A percentile compares a stretch with the other conserved stretches of the same genome.
These are phyloP conservation scores for Penicillium sp. DNA, from an alignment of 2,329 filamentous ascomycete species.

Conservation along the genomic window DNA sequence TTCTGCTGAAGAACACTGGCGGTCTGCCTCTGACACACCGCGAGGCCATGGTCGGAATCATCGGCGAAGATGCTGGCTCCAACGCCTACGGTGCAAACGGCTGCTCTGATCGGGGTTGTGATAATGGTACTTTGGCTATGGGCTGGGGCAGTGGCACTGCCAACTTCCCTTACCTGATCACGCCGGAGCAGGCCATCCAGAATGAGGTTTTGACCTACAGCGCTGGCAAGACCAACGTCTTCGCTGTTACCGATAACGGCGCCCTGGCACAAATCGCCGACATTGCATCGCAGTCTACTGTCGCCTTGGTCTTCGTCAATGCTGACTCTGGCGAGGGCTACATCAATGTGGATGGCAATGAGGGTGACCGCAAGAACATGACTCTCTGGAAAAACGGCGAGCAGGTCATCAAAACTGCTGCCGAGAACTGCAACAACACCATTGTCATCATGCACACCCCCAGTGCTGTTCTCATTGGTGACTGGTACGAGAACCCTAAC, in stretches of 20 bases:
- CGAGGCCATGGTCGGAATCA: constrained; percentile 71
- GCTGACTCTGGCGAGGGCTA: constrained; percentile 83
- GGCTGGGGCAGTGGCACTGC: constrained; percentile 61
- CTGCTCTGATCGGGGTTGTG: constrained; percentile 66
- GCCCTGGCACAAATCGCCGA: constrained; percentile 51
- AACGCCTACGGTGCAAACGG: constrained; percentile 75
- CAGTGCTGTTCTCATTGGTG: constrained; percentile 72
- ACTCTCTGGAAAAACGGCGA: constrained; percentile 86
- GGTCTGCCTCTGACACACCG: constrained; percentile 70
- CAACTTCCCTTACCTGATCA: constrained; percentile 63
- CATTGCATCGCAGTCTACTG: constrained; percentile 51
- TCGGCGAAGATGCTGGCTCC: constrained; percentile 79
- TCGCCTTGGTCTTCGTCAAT: constrained; percentile 82
- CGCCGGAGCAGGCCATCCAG: constrained; percentile 63
- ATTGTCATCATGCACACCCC: constrained; percentile 87
- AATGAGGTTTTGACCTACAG: constrained; percentile 55
- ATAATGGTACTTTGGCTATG: constrained; percentile 61
- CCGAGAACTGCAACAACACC: constrained; percentile 77
- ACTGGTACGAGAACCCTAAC: constrained; percentile 60
- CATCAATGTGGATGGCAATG: constrained; percentile 77
- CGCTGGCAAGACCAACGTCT: constrained; percentile 64
- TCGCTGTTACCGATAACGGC: constrained; percentile 58
- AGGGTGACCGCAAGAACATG: constrained; percentile 87
- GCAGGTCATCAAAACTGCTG: constrained; percentile 74
- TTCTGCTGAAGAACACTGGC: constrained; percentile 82